phyloP scores from a whole-genome alignment of 441 rosid species.

The Euphorbia schlechtendalii region DNA sequence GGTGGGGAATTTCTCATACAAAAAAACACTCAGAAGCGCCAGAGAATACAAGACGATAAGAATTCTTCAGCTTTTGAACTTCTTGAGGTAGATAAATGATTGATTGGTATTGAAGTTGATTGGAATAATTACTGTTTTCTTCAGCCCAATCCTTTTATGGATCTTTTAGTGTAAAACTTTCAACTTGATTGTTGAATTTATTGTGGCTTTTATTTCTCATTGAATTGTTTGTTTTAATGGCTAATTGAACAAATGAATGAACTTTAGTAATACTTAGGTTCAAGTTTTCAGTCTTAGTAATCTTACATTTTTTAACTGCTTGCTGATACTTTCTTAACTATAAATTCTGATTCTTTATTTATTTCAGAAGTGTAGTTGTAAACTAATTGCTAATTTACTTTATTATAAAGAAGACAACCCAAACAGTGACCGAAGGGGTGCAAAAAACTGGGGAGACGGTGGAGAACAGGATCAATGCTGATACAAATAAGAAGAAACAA shows the following conservation, averaged over 20 bases:
- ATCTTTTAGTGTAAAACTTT: background rate
- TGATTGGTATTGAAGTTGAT: constrained; percentile 12
- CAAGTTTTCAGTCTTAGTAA: background rate
- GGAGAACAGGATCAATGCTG: constrained; percentile 49
- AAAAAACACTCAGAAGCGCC: constrained; percentile 90
- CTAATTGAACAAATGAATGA: background rate
- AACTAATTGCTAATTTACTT: constrained; percentile 14
- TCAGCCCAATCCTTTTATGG: background rate
- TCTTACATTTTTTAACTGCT: background rate
- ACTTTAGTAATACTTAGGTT: background rate
- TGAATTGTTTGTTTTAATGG: constrained; percentile 7
- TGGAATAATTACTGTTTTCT: constrained; percentile 5
- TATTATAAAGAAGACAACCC: constrained; percentile 24
- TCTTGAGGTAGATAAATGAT: constrained; percentile 48
- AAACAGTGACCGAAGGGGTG: constrained; percentile 53
- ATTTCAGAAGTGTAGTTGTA: constrained; percentile 7
- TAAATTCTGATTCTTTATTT: constrained; percentile 5
- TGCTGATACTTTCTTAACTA: background rate
- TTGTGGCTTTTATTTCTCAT: background rate
- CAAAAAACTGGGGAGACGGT: constrained; percentile 46
- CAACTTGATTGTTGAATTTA: background rate
- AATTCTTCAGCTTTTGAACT: constrained; percentile 41
- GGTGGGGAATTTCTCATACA: constrained; percentile 84
- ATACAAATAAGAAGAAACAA: constrained; percentile 64
- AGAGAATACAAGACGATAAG: constrained; percentile 55